phyloP scores from a whole-genome alignment of 2,329 filamentous ascomycete species.

The Stylonectria norvegica region DNA sequence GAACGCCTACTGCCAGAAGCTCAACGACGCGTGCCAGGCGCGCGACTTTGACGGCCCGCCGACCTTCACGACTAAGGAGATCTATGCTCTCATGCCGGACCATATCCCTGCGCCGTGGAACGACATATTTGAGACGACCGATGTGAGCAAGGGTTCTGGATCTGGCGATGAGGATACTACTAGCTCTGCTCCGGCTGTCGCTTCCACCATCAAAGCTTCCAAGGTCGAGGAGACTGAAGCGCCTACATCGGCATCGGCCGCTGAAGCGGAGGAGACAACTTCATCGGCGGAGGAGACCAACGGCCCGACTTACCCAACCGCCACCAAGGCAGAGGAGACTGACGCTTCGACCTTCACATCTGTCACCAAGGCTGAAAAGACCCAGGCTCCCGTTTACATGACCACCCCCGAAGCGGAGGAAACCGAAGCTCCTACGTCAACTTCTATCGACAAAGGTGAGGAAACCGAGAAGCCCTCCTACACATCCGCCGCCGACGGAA shows the following conservation, averaged over 20 bases:
- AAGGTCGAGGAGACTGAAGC: conserved; percentile 10
- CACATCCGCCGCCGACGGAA: conserved; percentile 9
- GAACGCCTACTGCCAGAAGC: conserved; percentile 56
- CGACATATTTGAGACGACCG: conserved; percentile 20
- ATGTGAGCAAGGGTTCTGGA: conserved; percentile 11
- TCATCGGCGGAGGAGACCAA: conserved; percentile 9
- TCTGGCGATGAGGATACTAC: conserved; percentile 10
- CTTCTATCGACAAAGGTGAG: background rate
- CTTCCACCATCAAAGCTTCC: conserved; percentile 7
- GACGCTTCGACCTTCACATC: conserved; percentile 5
- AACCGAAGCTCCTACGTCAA: conserved; percentile 6
- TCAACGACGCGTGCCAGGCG: conserved; percentile 43
- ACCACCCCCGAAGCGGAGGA: conserved; percentile 6
- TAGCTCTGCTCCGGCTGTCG: conserved; percentile 1
- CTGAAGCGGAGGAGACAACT: conserved; percentile 1
- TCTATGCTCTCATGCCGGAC: conserved; percentile 30
- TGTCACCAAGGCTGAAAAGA: background rate
- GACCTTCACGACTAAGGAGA: conserved; percentile 35
- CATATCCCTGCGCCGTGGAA: conserved; percentile 32
- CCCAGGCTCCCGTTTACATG: background rate
- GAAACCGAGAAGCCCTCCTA: conserved; percentile 4
- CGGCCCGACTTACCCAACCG: conserved; percentile 5
- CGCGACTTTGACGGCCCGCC: conserved; percentile 48
- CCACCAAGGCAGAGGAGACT: conserved; percentile 10
- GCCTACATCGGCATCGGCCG: conserved; percentile 3